phyloP scores from a whole-genome alignment of 208 protist species.

The Lotmaria passim region DNA sequence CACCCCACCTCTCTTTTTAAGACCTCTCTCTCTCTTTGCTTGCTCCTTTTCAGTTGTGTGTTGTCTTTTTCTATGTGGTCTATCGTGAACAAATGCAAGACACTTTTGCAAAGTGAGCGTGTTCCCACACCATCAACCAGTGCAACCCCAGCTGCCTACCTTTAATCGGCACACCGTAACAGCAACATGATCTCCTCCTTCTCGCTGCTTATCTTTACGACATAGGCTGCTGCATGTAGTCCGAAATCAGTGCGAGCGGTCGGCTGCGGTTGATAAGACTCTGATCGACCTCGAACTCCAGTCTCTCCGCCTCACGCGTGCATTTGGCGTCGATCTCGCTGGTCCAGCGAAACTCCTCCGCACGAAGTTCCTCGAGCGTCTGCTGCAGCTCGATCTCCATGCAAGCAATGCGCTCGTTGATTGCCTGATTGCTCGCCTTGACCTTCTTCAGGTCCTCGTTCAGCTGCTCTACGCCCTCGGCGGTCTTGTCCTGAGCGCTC shows the following conservation, averaged over 20 bases:
- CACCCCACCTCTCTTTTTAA: too few species aligned
- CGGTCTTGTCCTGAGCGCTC: constrained; percentile 58
- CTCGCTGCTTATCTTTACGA: not conserved
- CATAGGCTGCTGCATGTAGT: constrained; percentile 30
- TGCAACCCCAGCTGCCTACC: too few species aligned
- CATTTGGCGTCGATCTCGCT: constrained; percentile 37
- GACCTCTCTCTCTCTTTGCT: too few species aligned
- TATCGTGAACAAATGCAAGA: not conserved
- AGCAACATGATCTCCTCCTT: not conserved
- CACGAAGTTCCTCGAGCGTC: constrained; percentile 68
- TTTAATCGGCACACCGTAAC: too few species aligned
- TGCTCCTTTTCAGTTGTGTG: not conserved
- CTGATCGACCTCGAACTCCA: constrained; percentile 50
- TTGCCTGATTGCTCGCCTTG: constrained; percentile 67
- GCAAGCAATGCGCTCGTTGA: constrained; percentile 82
- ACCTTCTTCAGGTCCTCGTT: constrained; percentile 75
- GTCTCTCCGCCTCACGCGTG: constrained; percentile 44
- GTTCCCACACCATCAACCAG: not conserved
- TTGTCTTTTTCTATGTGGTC: constrained; percentile 20
- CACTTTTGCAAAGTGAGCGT: not conserved
- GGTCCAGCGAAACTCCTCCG: constrained; percentile 42
- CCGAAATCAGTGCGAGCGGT: constrained; percentile 16
- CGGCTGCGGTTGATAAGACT: constrained; percentile 29
- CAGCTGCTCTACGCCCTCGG: constrained; percentile 64
- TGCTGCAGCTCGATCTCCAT: constrained; percentile 79